Conservation (phyloP, 73 alveolate species). For the Blepharisma stoltei region DNA sequence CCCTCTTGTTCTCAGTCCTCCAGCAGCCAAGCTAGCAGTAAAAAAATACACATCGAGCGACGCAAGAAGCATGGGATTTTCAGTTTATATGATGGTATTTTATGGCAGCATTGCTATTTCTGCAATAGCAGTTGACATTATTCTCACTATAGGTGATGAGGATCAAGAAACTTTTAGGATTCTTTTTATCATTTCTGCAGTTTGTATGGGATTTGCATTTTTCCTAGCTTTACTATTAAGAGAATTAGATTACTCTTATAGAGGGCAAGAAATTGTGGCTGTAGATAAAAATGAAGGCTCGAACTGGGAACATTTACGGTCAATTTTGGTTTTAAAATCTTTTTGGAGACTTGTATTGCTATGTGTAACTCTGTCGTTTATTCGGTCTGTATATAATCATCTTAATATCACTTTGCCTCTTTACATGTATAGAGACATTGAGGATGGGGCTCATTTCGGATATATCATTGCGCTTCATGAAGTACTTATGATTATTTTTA, state of each 20-base stretch:
- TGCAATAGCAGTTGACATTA: not conserved
- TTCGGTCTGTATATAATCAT: not conserved
- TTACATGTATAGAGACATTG: not conserved
- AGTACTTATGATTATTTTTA: constrained; percentile 13
- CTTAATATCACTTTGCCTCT: constrained; percentile 17
- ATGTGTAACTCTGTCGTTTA: not conserved
- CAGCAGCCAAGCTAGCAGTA: not conserved
- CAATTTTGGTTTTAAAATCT: not conserved
- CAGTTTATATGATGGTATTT: not conserved
- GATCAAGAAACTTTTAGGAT: not conserved
- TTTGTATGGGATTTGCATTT: not conserved
- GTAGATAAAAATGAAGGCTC: not conserved
- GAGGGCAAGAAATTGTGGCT: not conserved
- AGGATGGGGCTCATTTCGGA: constrained; percentile 24
- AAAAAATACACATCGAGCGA: not conserved
- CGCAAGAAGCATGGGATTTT: constrained; percentile 18
- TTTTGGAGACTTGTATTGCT: constrained; percentile 10
- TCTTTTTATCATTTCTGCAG: not conserved
- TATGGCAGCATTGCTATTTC: not conserved
- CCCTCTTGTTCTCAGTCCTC: no score
- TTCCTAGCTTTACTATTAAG: not conserved
- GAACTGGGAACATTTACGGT: not conserved
- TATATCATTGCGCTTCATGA: constrained; percentile 4
- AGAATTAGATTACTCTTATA: not conserved
- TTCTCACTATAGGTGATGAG: not conserved